Evolutionary conservation across 495 filamentous ascomycete genomes (phyloP), one percentile per base, ranked within the genome.

Genomic region (Hypomontagnella monticulosa): DNA sequence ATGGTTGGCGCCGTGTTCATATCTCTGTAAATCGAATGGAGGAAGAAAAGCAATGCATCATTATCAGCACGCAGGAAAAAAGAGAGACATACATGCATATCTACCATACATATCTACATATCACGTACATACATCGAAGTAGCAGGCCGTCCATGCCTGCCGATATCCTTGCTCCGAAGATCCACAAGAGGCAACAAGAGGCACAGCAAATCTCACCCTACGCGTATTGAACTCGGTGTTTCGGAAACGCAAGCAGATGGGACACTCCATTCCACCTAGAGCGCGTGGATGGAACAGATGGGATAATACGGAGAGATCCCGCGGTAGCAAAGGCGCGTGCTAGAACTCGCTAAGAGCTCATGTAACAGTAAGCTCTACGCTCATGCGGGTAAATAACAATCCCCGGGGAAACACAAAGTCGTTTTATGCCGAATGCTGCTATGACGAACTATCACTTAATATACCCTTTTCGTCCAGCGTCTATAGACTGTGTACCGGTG

Each of bases 331-430:
- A 34, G 38, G 32, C 20, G 47, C 42, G 14, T 60, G 34, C 53
- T 46, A 18, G 46, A 27, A 48, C 54, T 57, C 59, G 65, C 54
- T 55, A 50, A 41, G 33, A 54, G 34, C 14, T 34, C 59, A 63
- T 59, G 59, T 57, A 68, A 68, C 65, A 68, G 65, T 68, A 68
- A 63, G 65, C 65, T 60, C 48, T 46, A 40, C 40, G n/a, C 55
- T 14, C 49, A 52, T 32, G 66, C 66, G 66, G 66, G 44, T 64
- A 69, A 69, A 69, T 69, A 64, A 64, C 56, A 56, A 69, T 19
- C 11, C 37, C 66, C 66, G 66, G 44, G 49, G 61, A 49, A 36
- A 16, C 36, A 14, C 36, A 53, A 47, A 36, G 38, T 2, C 37
- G 23, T 41, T 40, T 59, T 69, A 49, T 50, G 55, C 66, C 60